phyloP scores from a whole-genome alignment of 2,329 filamentous ascomycete species.

The Ramichloridium luteum region DNA sequence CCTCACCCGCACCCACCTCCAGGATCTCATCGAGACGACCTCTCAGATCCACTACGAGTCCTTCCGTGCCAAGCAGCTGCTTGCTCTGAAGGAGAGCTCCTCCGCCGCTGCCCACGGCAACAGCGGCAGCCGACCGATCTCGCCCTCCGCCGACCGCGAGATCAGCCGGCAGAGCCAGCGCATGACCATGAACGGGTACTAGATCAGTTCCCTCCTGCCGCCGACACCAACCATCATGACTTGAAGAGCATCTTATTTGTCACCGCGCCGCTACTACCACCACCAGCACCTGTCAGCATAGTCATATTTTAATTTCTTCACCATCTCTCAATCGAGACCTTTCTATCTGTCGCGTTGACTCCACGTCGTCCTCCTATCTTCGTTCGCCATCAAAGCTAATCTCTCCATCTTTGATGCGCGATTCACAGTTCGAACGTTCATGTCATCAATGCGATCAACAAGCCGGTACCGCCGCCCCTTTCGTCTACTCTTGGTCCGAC shows the following conservation, averaged over 20 bases:
- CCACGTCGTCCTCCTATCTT: too few species aligned
- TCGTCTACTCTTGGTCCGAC: constrained; percentile 1
- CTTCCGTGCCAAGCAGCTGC: constrained; percentile 97
- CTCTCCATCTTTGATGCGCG: too few species aligned
- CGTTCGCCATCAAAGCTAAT: too few species aligned
- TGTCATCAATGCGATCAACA: constrained; percentile 2
- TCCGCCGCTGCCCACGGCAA: constrained; percentile 68
- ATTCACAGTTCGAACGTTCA: too few species aligned
- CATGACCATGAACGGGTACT: constrained; percentile 99
- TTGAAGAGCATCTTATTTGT: too few species aligned
- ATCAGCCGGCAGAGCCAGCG: constrained; percentile 93
- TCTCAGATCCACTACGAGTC: constrained; percentile 99
- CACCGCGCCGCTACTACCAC: constrained; percentile 9
- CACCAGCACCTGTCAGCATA: constrained; percentile 10
- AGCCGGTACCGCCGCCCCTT: constrained; percentile 4
- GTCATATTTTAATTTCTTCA: constrained; percentile 11
- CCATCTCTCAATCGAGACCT: constrained; percentile 5
- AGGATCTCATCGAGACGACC: constrained; percentile 97
- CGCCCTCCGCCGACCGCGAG: constrained; percentile 85
- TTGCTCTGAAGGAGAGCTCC: constrained; percentile 88
- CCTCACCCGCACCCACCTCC: constrained; percentile 92
- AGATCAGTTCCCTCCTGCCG: constrained; percentile 27
- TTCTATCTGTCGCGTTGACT: constrained; percentile 9
- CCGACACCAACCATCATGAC: constrained; percentile 11
- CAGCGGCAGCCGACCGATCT: constrained; percentile 70